Conservation (phyloP, 2,329 filamentous ascomycete species). For the Colletotrichum lupini region DNA sequence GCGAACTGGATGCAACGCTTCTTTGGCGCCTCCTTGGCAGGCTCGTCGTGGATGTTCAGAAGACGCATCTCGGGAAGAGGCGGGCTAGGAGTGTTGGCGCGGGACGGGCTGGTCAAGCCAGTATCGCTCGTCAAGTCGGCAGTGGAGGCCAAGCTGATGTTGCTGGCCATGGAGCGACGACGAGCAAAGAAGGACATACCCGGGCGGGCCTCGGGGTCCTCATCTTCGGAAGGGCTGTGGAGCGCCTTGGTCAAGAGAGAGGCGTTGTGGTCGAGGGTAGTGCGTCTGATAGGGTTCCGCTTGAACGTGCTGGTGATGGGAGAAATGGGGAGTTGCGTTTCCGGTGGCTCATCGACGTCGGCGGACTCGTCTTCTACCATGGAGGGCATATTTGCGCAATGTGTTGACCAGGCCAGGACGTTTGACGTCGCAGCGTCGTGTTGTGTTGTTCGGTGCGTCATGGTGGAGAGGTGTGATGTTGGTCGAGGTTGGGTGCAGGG, state of each 20-base stretch:
- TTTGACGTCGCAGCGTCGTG: constrained; percentile 52
- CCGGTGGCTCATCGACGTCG: constrained; percentile 91
- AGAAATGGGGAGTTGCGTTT: constrained; percentile 54
- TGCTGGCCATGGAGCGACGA: constrained; percentile 80
- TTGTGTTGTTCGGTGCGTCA: constrained; percentile 51
- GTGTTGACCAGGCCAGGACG: constrained; percentile 58
- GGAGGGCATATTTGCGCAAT: constrained; percentile 54
- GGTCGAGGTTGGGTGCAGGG: constrained; percentile 3
- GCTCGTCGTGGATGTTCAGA: constrained; percentile 49
- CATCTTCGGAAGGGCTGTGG: constrained; percentile 72
- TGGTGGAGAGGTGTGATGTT: constrained; percentile 37
- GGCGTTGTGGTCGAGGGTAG: constrained; percentile 68
- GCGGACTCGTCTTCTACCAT: constrained; percentile 71
- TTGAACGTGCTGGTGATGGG: constrained; percentile 53
- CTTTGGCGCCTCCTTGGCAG: constrained; percentile 53
- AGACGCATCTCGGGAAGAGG: constrained; percentile 73
- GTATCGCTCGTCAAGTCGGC: constrained; percentile 96
- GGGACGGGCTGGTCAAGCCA: constrained; percentile 88
- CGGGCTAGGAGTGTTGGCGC: constrained; percentile 88
- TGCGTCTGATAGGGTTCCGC: constrained; percentile 58
- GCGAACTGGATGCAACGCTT: constrained; percentile 95
- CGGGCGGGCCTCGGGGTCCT: constrained; percentile 51
- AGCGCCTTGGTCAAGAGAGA: constrained; percentile 91
- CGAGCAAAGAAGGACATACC: constrained; percentile 51
- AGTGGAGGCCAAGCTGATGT: constrained; percentile 82